Conservation (phyloP, 2,329 filamentous ascomycete genomes). For the Fusarium sp. region DNA sequence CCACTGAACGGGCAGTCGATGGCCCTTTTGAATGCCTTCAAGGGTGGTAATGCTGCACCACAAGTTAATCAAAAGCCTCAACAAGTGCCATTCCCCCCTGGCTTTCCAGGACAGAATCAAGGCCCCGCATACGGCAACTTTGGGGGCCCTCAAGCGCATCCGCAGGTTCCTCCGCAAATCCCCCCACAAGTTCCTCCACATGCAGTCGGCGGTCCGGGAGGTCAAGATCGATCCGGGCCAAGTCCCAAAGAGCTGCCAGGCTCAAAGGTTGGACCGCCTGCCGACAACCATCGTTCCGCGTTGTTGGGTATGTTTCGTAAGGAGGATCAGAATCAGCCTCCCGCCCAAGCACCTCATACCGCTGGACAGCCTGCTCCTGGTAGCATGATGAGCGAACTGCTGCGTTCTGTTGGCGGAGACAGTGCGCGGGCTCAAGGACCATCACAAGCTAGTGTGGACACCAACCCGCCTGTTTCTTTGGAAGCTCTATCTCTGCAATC, state of each 20-base stretch:
- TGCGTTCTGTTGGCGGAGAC: slow-evolving; percentile 36
- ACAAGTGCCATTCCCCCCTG: slow-evolving; percentile 25
- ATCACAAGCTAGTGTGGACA: slow-evolving; percentile 34
- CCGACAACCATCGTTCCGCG: slow-evolving; percentile 61
- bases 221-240: slow-evolving; percentile 37
- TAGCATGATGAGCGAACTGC: slow-evolving; percentile 41
- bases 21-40: slow-evolving; percentile 63
- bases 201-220: slow-evolving; percentile 1
- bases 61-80: slow-evolving; percentile 43
- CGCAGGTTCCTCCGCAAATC: slow-evolving; percentile 16
- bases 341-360: slow-evolving; percentile 20
- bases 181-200: slow-evolving; percentile 28
- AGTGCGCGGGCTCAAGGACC: slow-evolving; percentile 26
- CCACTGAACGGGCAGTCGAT: slow-evolving; percentile 60
- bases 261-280: slow-evolving; percentile 43
- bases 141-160: slow-evolving; percentile 20
- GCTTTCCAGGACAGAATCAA: slow-evolving; percentile 31
- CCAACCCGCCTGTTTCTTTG: slow-evolving; percentile 36
- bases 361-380: slow-evolving; percentile 29
- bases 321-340: slow-evolving; percentile 32
- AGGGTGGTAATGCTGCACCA: slow-evolving; percentile 45
- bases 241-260: slow-evolving; percentile 51
- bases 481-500: slow-evolving; percentile 44
- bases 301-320: slow-evolving; percentile 70
- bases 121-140: slow-evolving; percentile 26